These are phyloP conservation scores for Leucocoprinus birnbaumii DNA, from an alignment of 768 basidiomycete species.

Conservation along the genomic window DNA sequence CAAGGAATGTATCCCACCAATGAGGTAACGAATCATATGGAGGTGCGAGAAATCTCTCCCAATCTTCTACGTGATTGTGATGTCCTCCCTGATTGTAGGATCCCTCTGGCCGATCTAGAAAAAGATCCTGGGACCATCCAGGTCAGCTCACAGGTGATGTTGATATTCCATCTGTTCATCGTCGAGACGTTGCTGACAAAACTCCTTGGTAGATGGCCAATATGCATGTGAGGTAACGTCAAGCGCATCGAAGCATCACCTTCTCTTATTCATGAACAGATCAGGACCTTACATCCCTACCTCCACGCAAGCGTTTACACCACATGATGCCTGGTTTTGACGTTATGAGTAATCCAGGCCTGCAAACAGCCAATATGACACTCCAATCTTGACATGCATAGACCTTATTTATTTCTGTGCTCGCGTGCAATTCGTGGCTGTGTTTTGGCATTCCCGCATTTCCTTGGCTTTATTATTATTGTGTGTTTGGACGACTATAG, in stretches of 20 bases:
- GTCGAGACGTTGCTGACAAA: conserved; percentile 9
- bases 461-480: conserved; percentile 11
- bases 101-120: conserved; percentile 40
- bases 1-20: conserved; percentile 37
- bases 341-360: conserved; percentile 46
- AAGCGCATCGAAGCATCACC: conserved; percentile 16
- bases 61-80: conserved; percentile 1
- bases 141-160: conserved; percentile 39
- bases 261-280: conserved; percentile 19
- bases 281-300: conserved; percentile 51
- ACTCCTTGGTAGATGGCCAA: conserved; percentile 29
- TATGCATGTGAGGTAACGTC: conserved; percentile 46
- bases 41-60: conserved; percentile 28
- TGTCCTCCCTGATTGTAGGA: conserved; percentile 28
- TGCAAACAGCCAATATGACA: conserved; percentile 56
- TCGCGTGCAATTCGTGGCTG: conserved; percentile 15
- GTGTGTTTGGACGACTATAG: not conserved
- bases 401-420: conserved; percentile 2
- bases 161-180: conserved; percentile 7
- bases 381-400: conserved; percentile 43
- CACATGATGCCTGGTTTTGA: conserved; percentile 63
- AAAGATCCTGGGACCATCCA: conserved; percentile 61
- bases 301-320: conserved; percentile 63
- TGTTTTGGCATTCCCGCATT: conserved; percentile 20
- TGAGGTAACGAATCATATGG: conserved; percentile 40